phyloP scores from a whole-genome alignment of 2,329 filamentous ascomycete species.

The Dothideomycetes sp. region DNA sequence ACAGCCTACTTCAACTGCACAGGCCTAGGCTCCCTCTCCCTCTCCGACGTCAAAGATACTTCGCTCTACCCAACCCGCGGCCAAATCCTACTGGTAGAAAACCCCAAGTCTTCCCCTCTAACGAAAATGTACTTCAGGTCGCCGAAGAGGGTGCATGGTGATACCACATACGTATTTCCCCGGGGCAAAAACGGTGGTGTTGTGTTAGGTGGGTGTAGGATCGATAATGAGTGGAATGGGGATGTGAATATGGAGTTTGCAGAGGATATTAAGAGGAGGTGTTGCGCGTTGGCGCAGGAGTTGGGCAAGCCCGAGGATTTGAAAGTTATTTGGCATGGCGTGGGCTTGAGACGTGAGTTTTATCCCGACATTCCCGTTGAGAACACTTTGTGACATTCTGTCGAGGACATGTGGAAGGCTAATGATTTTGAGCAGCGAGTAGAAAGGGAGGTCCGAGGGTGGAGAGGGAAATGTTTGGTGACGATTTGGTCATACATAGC shows the following conservation, averaged over 20 bases:
- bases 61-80: conserved; percentile 47
- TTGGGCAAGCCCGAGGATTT: conserved; percentile 43
- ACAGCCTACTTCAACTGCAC: conserved; percentile 58
- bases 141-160: conserved; percentile 8
- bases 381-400: background rate
- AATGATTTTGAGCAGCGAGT: conserved; percentile 34
- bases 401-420: no score
- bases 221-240: conserved; percentile 8
- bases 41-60: conserved; percentile 69
- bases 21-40: conserved; percentile 58
- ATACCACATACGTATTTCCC: conserved; percentile 11
- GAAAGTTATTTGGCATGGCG: conserved; percentile 65
- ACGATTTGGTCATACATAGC: conserved; percentile 60
- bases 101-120: conserved; percentile 35
- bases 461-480: conserved; percentile 57
- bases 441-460: conserved; percentile 61
- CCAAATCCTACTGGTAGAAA: conserved; percentile 70
- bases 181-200: conserved; percentile 7
- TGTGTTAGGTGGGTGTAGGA: conserved; percentile 6
- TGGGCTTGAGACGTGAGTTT: conserved; percentile 55
- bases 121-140: conserved; percentile 12
- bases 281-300: conserved; percentile 49
- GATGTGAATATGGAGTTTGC: conserved; percentile 8
- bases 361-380: background rate
- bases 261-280: conserved; percentile 41